phyloP scores from a whole-genome alignment of 805 yeast species.

The Clavispora vitiphila region DNA sequence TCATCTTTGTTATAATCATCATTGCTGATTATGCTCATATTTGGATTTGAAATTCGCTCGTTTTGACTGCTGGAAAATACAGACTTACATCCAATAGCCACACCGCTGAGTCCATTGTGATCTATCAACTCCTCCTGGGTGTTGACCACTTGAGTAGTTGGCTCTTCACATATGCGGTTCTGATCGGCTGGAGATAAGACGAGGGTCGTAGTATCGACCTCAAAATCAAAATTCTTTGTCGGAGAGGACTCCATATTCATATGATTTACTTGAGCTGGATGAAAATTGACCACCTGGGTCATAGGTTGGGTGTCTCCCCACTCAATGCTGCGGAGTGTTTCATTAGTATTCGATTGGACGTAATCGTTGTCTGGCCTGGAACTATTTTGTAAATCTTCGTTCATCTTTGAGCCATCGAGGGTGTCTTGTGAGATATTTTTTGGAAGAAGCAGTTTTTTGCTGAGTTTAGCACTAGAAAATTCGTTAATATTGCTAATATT shows the following conservation, averaged over 20 bases:
- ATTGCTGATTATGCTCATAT: constrained; percentile 9
- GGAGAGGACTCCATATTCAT: not conserved
- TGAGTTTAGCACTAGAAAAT: not conserved
- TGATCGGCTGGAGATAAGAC: not conserved
- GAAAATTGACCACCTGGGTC: not conserved
- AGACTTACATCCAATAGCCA: constrained; percentile 12
- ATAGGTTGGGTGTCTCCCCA: constrained; percentile 2
- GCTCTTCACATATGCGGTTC: constrained; percentile 2
- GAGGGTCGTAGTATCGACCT: constrained; percentile 1
- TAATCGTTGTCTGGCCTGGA: not conserved
- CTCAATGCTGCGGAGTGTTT: not conserved
- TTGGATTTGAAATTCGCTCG: constrained; percentile 7
- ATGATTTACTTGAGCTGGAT: not conserved
- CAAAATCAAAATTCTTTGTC: not conserved
- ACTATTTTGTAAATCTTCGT: not conserved
- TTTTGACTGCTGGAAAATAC: constrained; percentile 18
- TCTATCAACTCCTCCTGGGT: constrained; percentile 22
- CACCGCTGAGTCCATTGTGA: constrained; percentile 1
- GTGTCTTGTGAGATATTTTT: not conserved
- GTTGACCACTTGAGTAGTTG: constrained; percentile 31
- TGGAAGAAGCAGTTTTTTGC: not conserved
- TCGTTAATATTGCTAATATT: not conserved
- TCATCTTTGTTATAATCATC: constrained; percentile 6
- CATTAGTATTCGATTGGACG: not conserved
- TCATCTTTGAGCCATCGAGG: not conserved